Evolutionary conservation across 2,329 filamentous ascomycete species (phyloP), one percentile per base, ranked within the genome.

Genomic region (Aspergillus japonicus): DNA sequence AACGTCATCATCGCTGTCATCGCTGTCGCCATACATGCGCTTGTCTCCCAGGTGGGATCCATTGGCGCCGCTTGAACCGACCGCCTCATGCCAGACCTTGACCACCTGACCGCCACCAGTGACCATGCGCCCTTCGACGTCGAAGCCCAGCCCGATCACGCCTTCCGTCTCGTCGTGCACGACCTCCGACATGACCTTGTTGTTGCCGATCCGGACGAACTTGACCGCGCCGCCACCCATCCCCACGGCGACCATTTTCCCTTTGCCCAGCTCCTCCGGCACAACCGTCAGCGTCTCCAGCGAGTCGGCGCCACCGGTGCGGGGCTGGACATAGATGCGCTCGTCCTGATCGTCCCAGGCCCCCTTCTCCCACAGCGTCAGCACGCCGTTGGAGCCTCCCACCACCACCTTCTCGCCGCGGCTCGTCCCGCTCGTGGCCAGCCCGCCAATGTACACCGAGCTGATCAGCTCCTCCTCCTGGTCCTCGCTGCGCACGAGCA

Each of bases 311-410:
- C 86, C 89, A 19, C 82, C 84, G 10, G 81, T 77, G 23, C 78
- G 79, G 29, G 78, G 75, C 65, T 92, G 88, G 8, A 97, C 86
- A 52, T 90, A 86, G 68, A 97, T 90, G 55, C 92, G 85, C 77
- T 96, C 92, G 67, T 96, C 91, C 73, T 96, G 92, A 73, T 98
- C 94, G 70, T 96, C 93, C 94, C 95, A 98, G 0, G 90, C 87
- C 1, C 94, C 94, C 66, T 89, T 89, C 75, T 99, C 94, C 93
- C 95, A 99, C 6, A 98, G 79, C 4, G 93, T 97, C 63, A 98
- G 75, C 1, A 97, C 87, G 3, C 95, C 95, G 47, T 86, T 89
- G 19, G 86, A 88, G 26, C 91, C 91, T 39, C 91, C 89, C 0
- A 92, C 91, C 2, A 95, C 75, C 3, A 95, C 83, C 72, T 89